Evolutionary conservation across 495 filamentous ascomycete genomes (phyloP).

Genomic region (Hypoxylon subgilvum): DNA sequence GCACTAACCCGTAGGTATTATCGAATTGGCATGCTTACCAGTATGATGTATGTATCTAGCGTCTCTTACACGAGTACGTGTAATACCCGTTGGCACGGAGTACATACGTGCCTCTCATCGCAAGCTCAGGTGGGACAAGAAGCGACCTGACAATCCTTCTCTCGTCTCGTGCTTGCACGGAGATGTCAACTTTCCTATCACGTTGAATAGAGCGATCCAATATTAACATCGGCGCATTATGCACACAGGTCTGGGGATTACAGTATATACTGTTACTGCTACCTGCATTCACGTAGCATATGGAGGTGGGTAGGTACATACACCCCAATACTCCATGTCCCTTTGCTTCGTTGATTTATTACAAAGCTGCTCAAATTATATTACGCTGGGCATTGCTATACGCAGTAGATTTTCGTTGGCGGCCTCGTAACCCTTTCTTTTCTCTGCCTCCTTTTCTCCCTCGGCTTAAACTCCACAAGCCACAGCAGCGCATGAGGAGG

Average conservation of each 20-base stretch:
- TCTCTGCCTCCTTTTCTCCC: not conserved
- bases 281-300: not conserved
- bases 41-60: conserved; percentile 21
- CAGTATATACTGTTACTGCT: not conserved
- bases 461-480: conserved; percentile 25
- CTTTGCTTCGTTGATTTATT: not conserved
- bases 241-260: conserved; percentile 16
- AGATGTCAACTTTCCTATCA: conserved; percentile 28
- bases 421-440: conserved; percentile 25
- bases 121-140: conserved; percentile 23
- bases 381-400: conserved; percentile 22
- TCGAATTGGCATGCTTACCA: conserved; percentile 25
- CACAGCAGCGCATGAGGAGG: conserved; percentile 13
- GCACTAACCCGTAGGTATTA: conserved; percentile 27
- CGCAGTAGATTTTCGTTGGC: conserved; percentile 14
- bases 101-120: conserved; percentile 15
- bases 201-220: conserved; percentile 23
- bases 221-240: conserved; percentile 33
- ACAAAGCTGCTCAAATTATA: conserved; percentile 24
- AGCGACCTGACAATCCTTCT: conserved; percentile 23
- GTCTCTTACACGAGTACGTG: conserved; percentile 1
- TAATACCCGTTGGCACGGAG: not conserved
- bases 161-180: conserved; percentile 22
- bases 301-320: not conserved
- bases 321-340: conserved; percentile 3